A percentile compares a stretch with the other conserved stretches of the same genome.
phyloP scores from a whole-genome alignment of 2,329 filamentous ascomycete genomes.

The Monosporascus sp. region DNA sequence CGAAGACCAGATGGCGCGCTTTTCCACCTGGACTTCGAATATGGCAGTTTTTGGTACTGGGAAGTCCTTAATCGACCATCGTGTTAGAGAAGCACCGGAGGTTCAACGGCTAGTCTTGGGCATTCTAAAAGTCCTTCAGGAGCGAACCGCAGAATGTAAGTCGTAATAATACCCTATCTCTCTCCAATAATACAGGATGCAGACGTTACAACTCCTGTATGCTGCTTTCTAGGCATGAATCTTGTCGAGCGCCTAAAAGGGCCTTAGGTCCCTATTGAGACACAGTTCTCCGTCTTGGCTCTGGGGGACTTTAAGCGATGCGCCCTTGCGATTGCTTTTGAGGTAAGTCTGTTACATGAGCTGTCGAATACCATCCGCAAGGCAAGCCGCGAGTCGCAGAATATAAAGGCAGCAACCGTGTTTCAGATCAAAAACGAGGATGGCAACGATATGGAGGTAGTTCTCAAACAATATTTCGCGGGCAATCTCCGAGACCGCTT shows the following conservation, averaged over 20 bases:
- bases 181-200: too few relatives aligned
- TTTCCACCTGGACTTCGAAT: conserved; percentile 6
- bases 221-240: too few relatives aligned
- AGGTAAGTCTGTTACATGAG: conserved; percentile 5
- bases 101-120: conserved; percentile 1
- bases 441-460: conserved; percentile 1
- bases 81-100: conserved; percentile 3
- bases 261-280: neutral
- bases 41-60: conserved; percentile 4
- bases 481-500: conserved; percentile 3
- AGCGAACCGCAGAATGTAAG: too few relatives aligned
- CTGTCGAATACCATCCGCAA: conserved; percentile 7
- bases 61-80: conserved; percentile 2
- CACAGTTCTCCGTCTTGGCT: neutral
- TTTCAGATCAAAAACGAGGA: conserved; percentile 5
- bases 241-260: too few relatives aligned
- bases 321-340: neutral
- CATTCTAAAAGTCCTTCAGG: neutral
- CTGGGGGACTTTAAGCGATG: neutral
- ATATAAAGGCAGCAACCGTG: neutral
- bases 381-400: conserved; percentile 5
- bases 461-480: neutral
- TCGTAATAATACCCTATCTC: too few relatives aligned
- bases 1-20: conserved; percentile 6
- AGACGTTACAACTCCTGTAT: too few relatives aligned